Percentiles rank a stretch among this genome's conserved stretches.
Evolutionary conservation across 208 protist genomes (phyloP).

Genomic region (Wallacemonas sp.): DNA sequence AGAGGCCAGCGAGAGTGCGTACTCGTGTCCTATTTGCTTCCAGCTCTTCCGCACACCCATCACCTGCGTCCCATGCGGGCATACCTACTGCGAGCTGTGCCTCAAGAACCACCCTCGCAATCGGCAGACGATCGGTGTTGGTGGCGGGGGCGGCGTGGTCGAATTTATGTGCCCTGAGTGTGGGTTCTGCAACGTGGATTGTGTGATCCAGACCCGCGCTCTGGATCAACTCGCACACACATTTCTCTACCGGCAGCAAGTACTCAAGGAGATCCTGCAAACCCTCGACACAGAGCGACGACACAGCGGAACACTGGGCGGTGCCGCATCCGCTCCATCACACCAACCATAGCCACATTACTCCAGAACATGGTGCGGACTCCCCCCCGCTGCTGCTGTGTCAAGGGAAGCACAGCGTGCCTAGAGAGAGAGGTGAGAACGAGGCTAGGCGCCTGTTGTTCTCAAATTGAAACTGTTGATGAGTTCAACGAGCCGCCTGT

Average conservation of each 20-base stretch:
- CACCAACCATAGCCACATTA: too few relatives aligned
- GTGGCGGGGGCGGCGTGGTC: background rate
- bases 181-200: conserved; percentile 11
- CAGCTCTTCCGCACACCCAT: conserved; percentile 52
- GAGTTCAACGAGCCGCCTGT: too few relatives aligned
- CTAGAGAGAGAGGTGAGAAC: too few relatives aligned
- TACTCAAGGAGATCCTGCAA: conserved; percentile 22
- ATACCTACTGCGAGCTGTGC: conserved; percentile 78
- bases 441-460: too few relatives aligned
- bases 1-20: conserved; percentile 75
- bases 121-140: background rate
- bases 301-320: too few relatives aligned
- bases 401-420: too few relatives aligned
- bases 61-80: conserved; percentile 86
- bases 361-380: too few relatives aligned
- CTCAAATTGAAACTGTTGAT: too few relatives aligned
- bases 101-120: conserved; percentile 57
- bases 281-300: conserved; percentile 4
- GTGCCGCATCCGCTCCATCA: too few relatives aligned
- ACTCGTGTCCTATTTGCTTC: conserved; percentile 71
- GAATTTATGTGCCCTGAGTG: conserved; percentile 46
- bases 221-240: conserved; percentile 28
- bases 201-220: conserved; percentile 20
- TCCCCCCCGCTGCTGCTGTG: too few relatives aligned
- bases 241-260: conserved; percentile 29